These are phyloP conservation scores for Sporopachydermia cereana DNA, from an alignment of 1,139 yeast species.

Conservation along the genomic window DNA sequence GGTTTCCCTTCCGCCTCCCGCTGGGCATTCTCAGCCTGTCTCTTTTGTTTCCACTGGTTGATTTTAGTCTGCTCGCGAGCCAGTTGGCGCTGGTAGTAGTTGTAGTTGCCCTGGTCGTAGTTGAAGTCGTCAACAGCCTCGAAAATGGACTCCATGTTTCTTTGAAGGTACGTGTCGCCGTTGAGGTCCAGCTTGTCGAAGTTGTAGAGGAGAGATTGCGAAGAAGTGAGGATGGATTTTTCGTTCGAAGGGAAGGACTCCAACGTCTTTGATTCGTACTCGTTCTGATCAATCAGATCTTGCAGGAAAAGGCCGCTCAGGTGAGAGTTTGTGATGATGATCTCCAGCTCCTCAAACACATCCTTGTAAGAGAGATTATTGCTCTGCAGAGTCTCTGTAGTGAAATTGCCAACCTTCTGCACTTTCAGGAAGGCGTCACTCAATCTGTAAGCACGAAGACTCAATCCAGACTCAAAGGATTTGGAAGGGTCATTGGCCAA, in stretches of 20 bases:
- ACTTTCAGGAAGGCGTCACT: conserved; percentile 49
- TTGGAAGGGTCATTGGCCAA: conserved; percentile 66
- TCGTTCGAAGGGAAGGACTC: conserved; percentile 11
- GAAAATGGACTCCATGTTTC: conserved; percentile 53
- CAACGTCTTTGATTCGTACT: conserved; percentile 18
- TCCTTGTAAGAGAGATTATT: conserved; percentile 55
- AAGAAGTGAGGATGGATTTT: not conserved
- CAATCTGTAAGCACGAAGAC: conserved; percentile 60
- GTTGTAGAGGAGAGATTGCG: conserved; percentile 13
- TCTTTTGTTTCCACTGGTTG: conserved; percentile 63
- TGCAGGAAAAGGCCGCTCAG: conserved; percentile 33
- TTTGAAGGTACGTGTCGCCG: conserved; percentile 29
- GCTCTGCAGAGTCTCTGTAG: conserved; percentile 50
- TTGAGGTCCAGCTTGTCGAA: conserved; percentile 29
- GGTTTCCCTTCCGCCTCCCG: conserved; percentile 45
- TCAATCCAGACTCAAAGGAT: conserved; percentile 45
- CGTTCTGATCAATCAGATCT: conserved; percentile 18
- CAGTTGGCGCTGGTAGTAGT: conserved; percentile 64
- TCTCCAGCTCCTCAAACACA: conserved; percentile 63
- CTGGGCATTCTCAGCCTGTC: conserved; percentile 56
- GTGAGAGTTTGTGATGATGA: conserved; percentile 51
- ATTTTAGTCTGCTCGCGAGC: conserved; percentile 63
- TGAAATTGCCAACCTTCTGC: conserved; percentile 42
- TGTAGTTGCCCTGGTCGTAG: conserved; percentile 73
- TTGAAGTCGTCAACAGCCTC: conserved; percentile 70